Conservation (phyloP, 1,139 yeast genomes). For the Hemisphaericaspora subhashii region DNA sequence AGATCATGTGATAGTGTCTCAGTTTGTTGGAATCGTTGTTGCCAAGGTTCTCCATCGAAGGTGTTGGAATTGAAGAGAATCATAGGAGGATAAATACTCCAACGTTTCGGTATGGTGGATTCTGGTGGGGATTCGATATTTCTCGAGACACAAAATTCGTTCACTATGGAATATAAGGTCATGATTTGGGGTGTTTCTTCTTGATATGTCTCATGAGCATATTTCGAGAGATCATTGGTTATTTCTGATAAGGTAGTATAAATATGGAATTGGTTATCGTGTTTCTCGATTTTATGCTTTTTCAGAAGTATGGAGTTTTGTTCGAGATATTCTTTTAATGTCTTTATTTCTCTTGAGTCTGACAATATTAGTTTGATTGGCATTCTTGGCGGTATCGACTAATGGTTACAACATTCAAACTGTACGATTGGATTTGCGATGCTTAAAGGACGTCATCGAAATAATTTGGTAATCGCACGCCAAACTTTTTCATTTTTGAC, state of each 20-base stretch:
- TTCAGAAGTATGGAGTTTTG: constrained; percentile 21
- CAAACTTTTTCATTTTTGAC: too few relatives aligned
- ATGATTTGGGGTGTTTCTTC: neutral
- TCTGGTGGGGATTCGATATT: neutral
- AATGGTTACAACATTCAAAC: too few relatives aligned
- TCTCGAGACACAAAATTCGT: constrained; percentile 5
- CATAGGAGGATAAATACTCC: constrained; percentile 69
- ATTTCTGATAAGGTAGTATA: constrained; percentile 12
- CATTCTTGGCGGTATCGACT: too few relatives aligned
- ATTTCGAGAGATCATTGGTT: constrained; percentile 7
- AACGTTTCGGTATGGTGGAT: constrained; percentile 46
- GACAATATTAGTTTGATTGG: constrained; percentile 12
- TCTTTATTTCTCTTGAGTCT: constrained; percentile 24
- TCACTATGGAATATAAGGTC: constrained; percentile 7
- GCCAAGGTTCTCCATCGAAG: constrained; percentile 41
- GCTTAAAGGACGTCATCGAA: too few relatives aligned
- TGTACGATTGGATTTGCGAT: too few relatives aligned
- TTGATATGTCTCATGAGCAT: constrained; percentile 8
- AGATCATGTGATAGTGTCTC: constrained; percentile 18
- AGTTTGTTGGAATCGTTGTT: neutral
- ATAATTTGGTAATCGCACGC: too few relatives aligned
- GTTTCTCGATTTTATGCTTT: constrained; percentile 22
- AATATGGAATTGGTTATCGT: constrained; percentile 9
- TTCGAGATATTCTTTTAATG: constrained; percentile 27
- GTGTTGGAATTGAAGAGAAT: constrained; percentile 51